Base-by-base conservation (phyloP, 768 basidiomycete species). In the Serendipita sp. region DNA sequence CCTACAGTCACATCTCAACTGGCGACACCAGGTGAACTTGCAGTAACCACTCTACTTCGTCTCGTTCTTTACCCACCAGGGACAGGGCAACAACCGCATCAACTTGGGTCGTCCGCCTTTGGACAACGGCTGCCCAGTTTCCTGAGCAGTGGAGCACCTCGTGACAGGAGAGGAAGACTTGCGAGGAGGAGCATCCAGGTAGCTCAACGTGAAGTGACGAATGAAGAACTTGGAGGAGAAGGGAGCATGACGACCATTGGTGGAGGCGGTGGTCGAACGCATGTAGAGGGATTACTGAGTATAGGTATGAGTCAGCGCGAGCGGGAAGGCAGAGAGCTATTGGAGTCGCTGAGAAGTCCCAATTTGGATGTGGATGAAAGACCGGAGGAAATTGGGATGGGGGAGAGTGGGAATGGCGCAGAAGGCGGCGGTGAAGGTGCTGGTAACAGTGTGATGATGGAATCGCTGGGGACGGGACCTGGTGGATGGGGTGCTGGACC, bases 61-160 rank as follows among this genome's bases (percentile, higher is more conserved):
- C 65, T 67, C 38, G 65, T 68, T 13, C 65, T 60, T 28, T 60
- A 60, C 28, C 56, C 56, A 10, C 56, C 56, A 60, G 56, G 56
- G 10, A 60, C 56, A 3, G 38, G 38, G 5, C 38, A 41, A 41
- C n/a, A 60, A 2, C 56, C 56, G 1, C 23, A 30, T 36, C 28
- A 32, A 10, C 23, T 60, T 2, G 56, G 56, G 1, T 51, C 48
- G 30, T 18, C 48, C 8, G 56, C 56, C 16, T 35, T 35, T 28
- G 56, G 68, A 10, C 65, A 75, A 36, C 78, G 78, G 67, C 78
- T 85, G 0, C 84, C 85, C 0, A 85, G 81, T 51, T 90, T 91
- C 75, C 75, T 89, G 30, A 84, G 85, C 3, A 86, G 83, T 2
- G 85, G 84, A 4, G 75, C 81, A 10, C 89, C 90, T 28, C 80